Evolutionary conservation across 2,329 filamentous ascomycete genomes (phyloP), one percentile per base, ranked within the genome.

Genomic region (Scolecobasidium constrictum): DNA sequence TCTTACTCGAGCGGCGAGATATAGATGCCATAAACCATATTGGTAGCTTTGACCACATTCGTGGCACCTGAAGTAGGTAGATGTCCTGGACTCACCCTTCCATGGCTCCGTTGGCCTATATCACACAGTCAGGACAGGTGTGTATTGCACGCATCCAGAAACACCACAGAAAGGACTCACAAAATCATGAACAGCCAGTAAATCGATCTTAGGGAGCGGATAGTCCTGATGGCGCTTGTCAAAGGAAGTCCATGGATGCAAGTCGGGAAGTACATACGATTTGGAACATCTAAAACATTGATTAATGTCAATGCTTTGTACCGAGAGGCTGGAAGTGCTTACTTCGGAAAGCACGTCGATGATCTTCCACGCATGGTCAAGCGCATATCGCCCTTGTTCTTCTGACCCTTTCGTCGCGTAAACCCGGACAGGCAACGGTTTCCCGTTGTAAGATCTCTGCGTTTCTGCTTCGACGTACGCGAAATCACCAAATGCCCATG

Each of bases 341-440:
- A n/a, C n/a, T n/a, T n/a, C n/a, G n/a, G 90, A 96, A 66, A 94
- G 98, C 66, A 87, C 92, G 65, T 98, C 92, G 42, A 98, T 86
- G 51, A 92, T 84, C 66, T 90, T 84, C 56, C 88, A 85, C 19
- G 90, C 88, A 60, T 94, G 90, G 58, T 94, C 78, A 47, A 98
- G 67, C 31, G 92, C 92, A 67, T 85, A 94, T 20, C 76, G 78
- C 42, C 87, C 92, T 65, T 96, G 88, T 50, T 93, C 81, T 65
- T 93, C 88, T 48, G 96, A 72, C n/a, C 92, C 92, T 49, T 80
- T 81, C 6, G 90, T 96, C 1, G 90, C 95, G 65, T 96, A 98
- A 23, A 98, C 88, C 49, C 92, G 81, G 42, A 96, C 90, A 15
- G 92, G 92, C 23, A 98, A 76, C 56, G 77, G 81, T 68, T 88